Conservation (phyloP, 768 basidiomycete genomes). For the Pholiota microspora region DNA sequence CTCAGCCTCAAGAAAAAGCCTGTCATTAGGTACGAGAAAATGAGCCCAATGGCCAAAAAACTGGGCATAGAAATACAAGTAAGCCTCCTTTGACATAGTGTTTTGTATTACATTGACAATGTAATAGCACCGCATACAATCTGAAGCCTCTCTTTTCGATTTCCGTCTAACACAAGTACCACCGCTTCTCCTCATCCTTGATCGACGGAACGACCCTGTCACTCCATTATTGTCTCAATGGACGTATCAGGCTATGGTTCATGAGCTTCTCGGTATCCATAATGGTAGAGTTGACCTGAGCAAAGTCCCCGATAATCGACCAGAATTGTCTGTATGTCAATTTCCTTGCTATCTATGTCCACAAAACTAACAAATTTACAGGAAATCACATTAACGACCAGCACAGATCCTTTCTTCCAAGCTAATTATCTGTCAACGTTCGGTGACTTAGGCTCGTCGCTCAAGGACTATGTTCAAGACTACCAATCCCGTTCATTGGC, state of each 20-base stretch:
- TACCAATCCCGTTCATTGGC: conserved; percentile 85
- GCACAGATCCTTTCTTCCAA: conserved; percentile 94
- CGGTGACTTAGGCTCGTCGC: conserved; percentile 89
- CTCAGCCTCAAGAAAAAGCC: conserved; percentile 97
- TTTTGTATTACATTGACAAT: not conserved
- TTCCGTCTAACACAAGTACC: conserved; percentile 87
- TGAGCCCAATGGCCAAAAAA: conserved; percentile 90
- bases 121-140: conserved; percentile 70
- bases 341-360: not conserved
- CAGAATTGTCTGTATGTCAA: conserved; percentile 71
- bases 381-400: conserved; percentile 92
- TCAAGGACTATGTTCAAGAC: conserved; percentile 91
- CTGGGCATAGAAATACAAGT: conserved; percentile 86
- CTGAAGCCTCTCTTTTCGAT: conserved; percentile 85
- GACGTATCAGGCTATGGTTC: conserved; percentile 99
- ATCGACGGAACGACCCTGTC: conserved; percentile 95
- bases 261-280: conserved; percentile 89
- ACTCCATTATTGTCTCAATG: conserved; percentile 96
- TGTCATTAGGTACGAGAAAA: conserved; percentile 89
- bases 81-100: conserved; percentile 13
- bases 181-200: conserved; percentile 88
- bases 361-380: conserved; percentile 25
- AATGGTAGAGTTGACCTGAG: conserved; percentile 90
- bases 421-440: conserved; percentile 90
- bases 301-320: conserved; percentile 79